These are phyloP conservation scores for Alloascoidea africana DNA, from an alignment of 805 yeast genomes.

Conservation along the genomic window DNA sequence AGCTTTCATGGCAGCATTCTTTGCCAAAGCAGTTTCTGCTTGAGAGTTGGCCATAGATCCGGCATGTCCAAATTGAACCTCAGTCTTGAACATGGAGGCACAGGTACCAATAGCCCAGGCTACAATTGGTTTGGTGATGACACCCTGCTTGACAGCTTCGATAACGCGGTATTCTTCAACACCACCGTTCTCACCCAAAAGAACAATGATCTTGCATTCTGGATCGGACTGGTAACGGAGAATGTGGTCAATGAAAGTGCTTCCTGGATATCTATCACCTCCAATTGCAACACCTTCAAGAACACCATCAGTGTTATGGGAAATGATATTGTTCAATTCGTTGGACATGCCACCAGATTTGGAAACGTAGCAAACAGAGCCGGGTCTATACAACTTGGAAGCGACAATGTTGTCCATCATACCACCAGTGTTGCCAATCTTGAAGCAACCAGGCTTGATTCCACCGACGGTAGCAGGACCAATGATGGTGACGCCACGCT, in stretches of 20 bases:
- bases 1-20: conserved; percentile 64
- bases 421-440: conserved; percentile 33
- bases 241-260: conserved; percentile 55
- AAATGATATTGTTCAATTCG: conserved; percentile 29
- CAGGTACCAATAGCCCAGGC: conserved; percentile 63
- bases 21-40: conserved; percentile 51
- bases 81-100: conserved; percentile 59
- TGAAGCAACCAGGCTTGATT: conserved; percentile 32
- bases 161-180: conserved; percentile 60
- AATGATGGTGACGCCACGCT: conserved; percentile 29
- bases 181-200: conserved; percentile 61
- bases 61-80: conserved; percentile 46
- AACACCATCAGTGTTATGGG: conserved; percentile 29
- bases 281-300: conserved; percentile 55
- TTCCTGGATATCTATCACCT: conserved; percentile 63
- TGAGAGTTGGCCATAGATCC: conserved; percentile 61
- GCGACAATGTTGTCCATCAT: conserved; percentile 35
- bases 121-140: conserved; percentile 53
- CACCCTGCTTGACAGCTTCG: conserved; percentile 48
- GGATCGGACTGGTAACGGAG: conserved; percentile 48
- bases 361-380: conserved; percentile 31
- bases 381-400: conserved; percentile 31
- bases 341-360: conserved; percentile 34
- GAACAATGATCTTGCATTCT: conserved; percentile 48
- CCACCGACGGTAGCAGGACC: conserved; percentile 35